phyloP scores from a whole-genome alignment of 2,329 filamentous ascomycete genomes.

The Botrytis tulipae region DNA sequence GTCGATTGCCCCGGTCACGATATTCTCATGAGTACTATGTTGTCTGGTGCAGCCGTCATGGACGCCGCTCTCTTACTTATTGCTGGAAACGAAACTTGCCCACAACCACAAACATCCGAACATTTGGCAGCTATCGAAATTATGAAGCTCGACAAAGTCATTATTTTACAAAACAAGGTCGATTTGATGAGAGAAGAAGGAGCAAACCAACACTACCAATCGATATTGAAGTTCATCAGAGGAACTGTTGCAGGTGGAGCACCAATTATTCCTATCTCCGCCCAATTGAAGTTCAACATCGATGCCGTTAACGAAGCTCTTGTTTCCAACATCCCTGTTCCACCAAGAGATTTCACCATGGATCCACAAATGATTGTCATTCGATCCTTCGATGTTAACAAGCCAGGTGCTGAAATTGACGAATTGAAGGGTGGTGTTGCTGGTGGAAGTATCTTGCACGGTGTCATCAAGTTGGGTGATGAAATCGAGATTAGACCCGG shows the following conservation, averaged over 20 bases:
- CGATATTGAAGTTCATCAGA: constrained; percentile 96
- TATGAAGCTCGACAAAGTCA: constrained; percentile 99
- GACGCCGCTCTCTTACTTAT: constrained; percentile 95
- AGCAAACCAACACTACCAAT: constrained; percentile 91
- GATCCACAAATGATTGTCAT: constrained; percentile 99
- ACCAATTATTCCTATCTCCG: constrained; percentile 94
- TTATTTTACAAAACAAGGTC: constrained; percentile 99
- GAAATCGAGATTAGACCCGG: constrained; percentile 99
- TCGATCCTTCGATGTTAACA: constrained; percentile 99
- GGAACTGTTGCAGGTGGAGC: constrained; percentile 94
- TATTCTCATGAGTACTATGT: constrained; percentile 99
- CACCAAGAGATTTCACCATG: constrained; percentile 82
- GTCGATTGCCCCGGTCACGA: constrained; percentile 99
- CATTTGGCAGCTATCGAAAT: constrained; percentile 99
- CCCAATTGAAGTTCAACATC: constrained; percentile 99
- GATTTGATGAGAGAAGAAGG: constrained; percentile 97
- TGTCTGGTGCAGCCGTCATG: constrained; percentile 99
- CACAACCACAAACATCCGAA: constrained; percentile 97
- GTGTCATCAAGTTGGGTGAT: constrained; percentile 93
- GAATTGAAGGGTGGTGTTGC: constrained; percentile 98
- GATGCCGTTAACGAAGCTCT: constrained; percentile 96
- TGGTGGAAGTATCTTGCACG: constrained; percentile 93
- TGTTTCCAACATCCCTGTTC: constrained; percentile 91
- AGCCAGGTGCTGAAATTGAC: constrained; percentile 97
- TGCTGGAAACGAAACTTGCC: constrained; percentile 97